Conservation (phyloP, 1,284 basidiomycete species). For the Heterobasidion irregulare region DNA sequence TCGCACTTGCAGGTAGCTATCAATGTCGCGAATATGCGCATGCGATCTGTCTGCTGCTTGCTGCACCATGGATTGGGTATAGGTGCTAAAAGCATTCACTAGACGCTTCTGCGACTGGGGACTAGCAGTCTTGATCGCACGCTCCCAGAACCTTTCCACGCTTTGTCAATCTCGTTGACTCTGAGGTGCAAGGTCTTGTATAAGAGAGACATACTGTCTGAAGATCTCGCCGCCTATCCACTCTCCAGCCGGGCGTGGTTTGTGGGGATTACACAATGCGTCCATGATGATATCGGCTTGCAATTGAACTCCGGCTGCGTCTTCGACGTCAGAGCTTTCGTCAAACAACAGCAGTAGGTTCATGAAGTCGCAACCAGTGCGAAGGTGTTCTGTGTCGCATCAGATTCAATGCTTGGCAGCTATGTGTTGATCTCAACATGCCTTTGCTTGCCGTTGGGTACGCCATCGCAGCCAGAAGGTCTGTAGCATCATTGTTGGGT, state of each 20-base stretch:
- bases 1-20: slow-evolving; percentile 30
- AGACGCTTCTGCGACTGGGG: slow-evolving; percentile 28
- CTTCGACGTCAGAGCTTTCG: slow-evolving; percentile 25
- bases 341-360: slow-evolving; percentile 27
- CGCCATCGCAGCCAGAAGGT: slow-evolving; percentile 12
- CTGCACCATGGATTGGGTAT: slow-evolving; percentile 30
- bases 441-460: slow-evolving; percentile 11
- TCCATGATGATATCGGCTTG: slow-evolving; percentile 24
- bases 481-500: slow-evolving; percentile 1
- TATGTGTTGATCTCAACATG: not conserved
- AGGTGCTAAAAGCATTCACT: slow-evolving; percentile 27
- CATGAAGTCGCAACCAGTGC: slow-evolving; percentile 23
- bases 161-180: not conserved
- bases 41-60: slow-evolving; percentile 31
- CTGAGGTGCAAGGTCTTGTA: not conserved
- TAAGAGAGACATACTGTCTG: slow-evolving; percentile 16
- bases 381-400: slow-evolving; percentile 3
- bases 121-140: slow-evolving; percentile 24
- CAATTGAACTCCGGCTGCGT: slow-evolving; percentile 10
- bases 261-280: slow-evolving; percentile 18
- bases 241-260: slow-evolving; percentile 17
- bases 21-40: slow-evolving; percentile 23
- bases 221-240: slow-evolving; percentile 17
- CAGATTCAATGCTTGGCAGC: not conserved
- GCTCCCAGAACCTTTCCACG: slow-evolving; percentile 28